These are phyloP conservation scores for Puccinia novopanici DNA, from an alignment of 1,284 basidiomycete genomes.

Conservation along the genomic window DNA sequence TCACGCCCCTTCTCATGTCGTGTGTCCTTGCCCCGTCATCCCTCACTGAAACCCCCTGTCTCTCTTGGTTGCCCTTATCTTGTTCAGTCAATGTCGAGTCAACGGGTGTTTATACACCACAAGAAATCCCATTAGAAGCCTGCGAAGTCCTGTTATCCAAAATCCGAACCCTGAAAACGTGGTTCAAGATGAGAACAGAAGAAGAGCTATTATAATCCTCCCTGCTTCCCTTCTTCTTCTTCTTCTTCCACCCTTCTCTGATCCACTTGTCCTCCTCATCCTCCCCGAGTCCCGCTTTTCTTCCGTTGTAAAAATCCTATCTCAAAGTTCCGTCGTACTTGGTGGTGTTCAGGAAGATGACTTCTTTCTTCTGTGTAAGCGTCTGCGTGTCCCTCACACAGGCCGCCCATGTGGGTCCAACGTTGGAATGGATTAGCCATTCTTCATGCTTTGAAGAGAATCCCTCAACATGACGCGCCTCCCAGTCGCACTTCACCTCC, in stretches of 20 bases:
- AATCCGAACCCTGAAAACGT: conserved; percentile 33
- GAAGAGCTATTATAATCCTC: neutral
- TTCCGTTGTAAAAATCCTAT: too few relatives aligned
- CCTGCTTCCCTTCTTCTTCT: neutral
- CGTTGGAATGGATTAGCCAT: too few relatives aligned
- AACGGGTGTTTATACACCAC: conserved; percentile 40
- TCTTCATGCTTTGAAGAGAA: too few relatives aligned
- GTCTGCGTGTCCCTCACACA: too few relatives aligned
- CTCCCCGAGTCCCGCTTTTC: too few relatives aligned
- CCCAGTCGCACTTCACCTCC: too few relatives aligned
- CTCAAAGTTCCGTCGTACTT: too few relatives aligned
- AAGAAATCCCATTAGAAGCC: conserved; percentile 49
- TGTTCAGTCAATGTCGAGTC: conserved; percentile 48
- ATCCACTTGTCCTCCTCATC: too few relatives aligned
- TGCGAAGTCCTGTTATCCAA: conserved; percentile 36
- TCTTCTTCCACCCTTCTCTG: neutral
- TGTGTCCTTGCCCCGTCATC: neutral
- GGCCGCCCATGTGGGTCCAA: too few relatives aligned
- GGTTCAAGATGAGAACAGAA: conserved; percentile 1
- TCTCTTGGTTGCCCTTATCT: neutral
- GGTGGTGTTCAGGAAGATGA: too few relatives aligned
- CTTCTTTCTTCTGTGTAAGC: too few relatives aligned
- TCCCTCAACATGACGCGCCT: too few relatives aligned
- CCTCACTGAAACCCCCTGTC: neutral
- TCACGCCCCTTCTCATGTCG: neutral